Percentiles rank a stretch among this genome's conserved stretches.
Evolutionary conservation across 2,329 filamentous ascomycete genomes (phyloP).

Genomic region (Neurospora sp.): DNA sequence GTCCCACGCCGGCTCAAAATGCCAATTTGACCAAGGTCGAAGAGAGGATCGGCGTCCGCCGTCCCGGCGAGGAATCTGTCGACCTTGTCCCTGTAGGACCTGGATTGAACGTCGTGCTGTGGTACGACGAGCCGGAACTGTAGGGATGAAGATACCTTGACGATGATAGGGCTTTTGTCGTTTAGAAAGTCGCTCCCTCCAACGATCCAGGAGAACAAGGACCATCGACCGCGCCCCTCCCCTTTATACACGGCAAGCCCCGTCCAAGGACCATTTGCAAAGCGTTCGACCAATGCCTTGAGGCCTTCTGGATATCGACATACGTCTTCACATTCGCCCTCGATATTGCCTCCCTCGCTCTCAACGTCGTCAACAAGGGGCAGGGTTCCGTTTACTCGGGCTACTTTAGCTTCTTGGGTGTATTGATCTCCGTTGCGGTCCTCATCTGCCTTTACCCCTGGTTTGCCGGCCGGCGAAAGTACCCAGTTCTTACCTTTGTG

Average conservation of each 20-base stretch:
- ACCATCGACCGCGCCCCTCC: slow-evolving; percentile 3
- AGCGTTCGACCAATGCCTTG: not conserved
- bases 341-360: not conserved
- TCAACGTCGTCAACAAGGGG: not conserved
- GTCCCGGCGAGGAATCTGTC: too few species aligned
- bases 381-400: not conserved
- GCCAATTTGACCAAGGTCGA: too few species aligned
- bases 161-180: slow-evolving; percentile 1
- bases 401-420: not conserved
- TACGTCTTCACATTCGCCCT: not conserved
- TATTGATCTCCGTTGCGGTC: not conserved
- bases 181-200: slow-evolving; percentile 4
- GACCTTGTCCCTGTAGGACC: too few species aligned
- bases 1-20: too few species aligned
- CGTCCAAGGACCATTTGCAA: not conserved
- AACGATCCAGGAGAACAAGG: slow-evolving; percentile 5
- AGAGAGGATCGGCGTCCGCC: too few species aligned
- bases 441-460: not conserved
- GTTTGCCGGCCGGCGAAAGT: not conserved
- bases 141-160: too few species aligned
- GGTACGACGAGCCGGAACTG: too few species aligned
- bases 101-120: too few species aligned
- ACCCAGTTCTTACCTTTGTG: not conserved
- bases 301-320: not conserved
- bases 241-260: not conserved